phyloP scores from a whole-genome alignment of 2,329 filamentous ascomycete genomes.

The Fusarium xyrophilum region DNA sequence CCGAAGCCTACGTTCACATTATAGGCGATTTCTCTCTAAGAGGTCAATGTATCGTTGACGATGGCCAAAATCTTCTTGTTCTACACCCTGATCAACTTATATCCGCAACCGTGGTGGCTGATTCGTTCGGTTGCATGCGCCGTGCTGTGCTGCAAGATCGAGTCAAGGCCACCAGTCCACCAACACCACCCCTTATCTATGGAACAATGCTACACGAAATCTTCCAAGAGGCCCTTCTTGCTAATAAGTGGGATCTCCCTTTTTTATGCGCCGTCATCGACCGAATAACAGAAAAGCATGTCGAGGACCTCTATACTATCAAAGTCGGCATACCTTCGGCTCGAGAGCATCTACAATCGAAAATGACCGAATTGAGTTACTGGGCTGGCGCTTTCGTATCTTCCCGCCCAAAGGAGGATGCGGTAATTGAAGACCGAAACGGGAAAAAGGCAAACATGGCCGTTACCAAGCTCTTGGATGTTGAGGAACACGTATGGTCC shows the following conservation, averaged over 20 bases:
- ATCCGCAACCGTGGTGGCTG: constrained; percentile 93
- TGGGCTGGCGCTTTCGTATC: constrained; percentile 88
- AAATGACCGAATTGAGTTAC: constrained; percentile 78
- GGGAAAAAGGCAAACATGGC: constrained; percentile 80
- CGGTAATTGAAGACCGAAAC: constrained; percentile 79
- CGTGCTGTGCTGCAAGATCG: constrained; percentile 93
- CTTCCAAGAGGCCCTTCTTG: constrained; percentile 87
- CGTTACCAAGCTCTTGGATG: constrained; percentile 91
- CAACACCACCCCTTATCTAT: constrained; percentile 83
- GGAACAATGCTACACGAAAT: constrained; percentile 94
- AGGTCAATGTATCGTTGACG: constrained; percentile 82
- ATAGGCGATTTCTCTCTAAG: constrained; percentile 75
- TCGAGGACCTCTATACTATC: constrained; percentile 90
- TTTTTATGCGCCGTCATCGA: constrained; percentile 74
- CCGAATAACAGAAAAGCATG: constrained; percentile 73
- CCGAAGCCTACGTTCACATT: constrained; percentile 82
- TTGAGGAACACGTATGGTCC: constrained; percentile 98
- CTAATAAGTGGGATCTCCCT: constrained; percentile 77
- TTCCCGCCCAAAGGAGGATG: constrained; percentile 70
- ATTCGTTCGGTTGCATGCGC: constrained; percentile 90
- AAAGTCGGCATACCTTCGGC: constrained; percentile 76
- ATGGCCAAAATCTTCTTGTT: constrained; percentile 83
- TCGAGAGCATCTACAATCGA: constrained; percentile 79
- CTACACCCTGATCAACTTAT: constrained; percentile 95
- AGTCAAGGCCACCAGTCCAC: constrained; percentile 86